phyloP scores from a whole-genome alignment of 1,139 yeast genomes.

The Eremothecium gossypii region DNA sequence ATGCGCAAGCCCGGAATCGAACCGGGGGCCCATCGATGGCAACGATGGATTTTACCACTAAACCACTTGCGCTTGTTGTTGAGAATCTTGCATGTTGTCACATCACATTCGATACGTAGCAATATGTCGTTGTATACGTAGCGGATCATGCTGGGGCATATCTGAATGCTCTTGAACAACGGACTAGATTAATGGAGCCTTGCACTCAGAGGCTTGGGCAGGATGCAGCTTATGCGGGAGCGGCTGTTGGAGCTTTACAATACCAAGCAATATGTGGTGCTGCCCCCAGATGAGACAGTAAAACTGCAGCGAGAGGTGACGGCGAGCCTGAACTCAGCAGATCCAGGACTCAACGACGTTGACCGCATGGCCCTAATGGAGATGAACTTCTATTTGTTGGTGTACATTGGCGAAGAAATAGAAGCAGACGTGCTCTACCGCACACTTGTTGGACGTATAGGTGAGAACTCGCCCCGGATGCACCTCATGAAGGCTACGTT shows the following conservation, averaged over 20 bases:
- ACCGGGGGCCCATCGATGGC: too few relatives aligned
- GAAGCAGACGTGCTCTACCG: slow-evolving; percentile 64
- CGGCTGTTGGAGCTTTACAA: slow-evolving; percentile 30
- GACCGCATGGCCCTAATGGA: slow-evolving; percentile 58
- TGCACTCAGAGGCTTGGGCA: background rate
- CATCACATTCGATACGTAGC: too few relatives aligned
- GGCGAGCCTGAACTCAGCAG: slow-evolving; percentile 17
- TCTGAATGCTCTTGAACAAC: too few relatives aligned
- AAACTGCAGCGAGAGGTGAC: slow-evolving; percentile 31
- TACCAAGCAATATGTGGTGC: slow-evolving; percentile 34
- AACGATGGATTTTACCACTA: too few relatives aligned
- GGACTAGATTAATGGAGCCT: background rate
- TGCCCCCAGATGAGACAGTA: slow-evolving; percentile 33
- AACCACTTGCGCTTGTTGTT: too few relatives aligned
- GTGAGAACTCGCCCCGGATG: slow-evolving; percentile 31
- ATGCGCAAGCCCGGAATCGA: too few relatives aligned
- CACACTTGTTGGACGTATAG: slow-evolving; percentile 57
- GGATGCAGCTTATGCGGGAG: slow-evolving; percentile 20
- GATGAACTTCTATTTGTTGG: slow-evolving; percentile 58
- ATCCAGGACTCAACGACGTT: slow-evolving; percentile 31
- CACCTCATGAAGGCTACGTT: slow-evolving; percentile 26
- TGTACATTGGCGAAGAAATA: slow-evolving; percentile 56
- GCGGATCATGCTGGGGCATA: too few relatives aligned
- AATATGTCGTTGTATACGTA: too few relatives aligned
- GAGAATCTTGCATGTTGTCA: too few relatives aligned